phyloP scores from a whole-genome alignment of 768 basidiomycete species.

The Leccinum barrowsii region DNA sequence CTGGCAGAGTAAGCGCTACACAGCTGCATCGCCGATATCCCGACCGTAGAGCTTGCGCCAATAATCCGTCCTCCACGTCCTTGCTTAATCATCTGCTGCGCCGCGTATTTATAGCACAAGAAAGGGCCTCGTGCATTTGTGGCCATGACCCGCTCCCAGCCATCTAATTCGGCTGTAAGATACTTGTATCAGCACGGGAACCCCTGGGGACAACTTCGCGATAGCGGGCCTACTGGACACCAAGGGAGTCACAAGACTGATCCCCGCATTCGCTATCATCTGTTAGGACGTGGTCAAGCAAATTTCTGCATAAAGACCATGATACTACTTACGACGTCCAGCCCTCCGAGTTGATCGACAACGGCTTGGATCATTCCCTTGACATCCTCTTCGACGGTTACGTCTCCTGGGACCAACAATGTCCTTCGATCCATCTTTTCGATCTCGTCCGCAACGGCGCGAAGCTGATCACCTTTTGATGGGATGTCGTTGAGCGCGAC shows the following conservation, averaged over 20 bases:
- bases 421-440: constrained; percentile 9
- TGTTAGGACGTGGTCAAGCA: not conserved
- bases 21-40: not conserved
- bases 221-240: not conserved
- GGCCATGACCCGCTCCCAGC: not conserved
- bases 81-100: not conserved
- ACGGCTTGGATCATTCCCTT: not conserved
- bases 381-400: not conserved
- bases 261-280: constrained; percentile 16
- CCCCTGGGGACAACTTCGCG: not conserved
- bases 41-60: not conserved
- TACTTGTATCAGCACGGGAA: not conserved
- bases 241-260: not conserved
- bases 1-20: constrained; percentile 30
- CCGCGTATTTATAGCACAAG: not conserved
- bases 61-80: not conserved
- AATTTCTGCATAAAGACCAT: not conserved
- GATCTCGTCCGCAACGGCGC: constrained; percentile 5
- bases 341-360: not conserved
- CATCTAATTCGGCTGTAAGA: not conserved
- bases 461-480: constrained; percentile 6
- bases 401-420: constrained; percentile 12
- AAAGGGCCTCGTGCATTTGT: not conserved
- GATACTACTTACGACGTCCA: constrained; percentile 4
- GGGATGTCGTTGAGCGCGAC: constrained; percentile 29